Base-by-base conservation (phyloP, 768 basidiomycete species). In the Boletus vermiculosoides region DNA sequence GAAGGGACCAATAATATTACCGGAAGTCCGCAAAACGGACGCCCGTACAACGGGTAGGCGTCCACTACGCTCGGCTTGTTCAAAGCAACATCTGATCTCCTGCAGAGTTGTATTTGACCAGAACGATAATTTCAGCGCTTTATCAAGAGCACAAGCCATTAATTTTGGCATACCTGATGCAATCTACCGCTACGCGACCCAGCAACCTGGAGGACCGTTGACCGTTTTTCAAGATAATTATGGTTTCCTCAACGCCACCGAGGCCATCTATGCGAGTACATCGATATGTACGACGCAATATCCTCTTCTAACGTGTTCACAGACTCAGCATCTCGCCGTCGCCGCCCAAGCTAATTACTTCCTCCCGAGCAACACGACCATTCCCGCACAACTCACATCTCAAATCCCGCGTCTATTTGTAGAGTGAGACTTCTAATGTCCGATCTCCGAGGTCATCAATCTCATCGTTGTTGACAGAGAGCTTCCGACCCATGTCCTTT, bases 341-440 rank as follows among this genome's bases (percentile, higher is more conserved):
- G 71, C 78, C 9, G 85, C 87, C 0, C 80, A 80, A 61, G 74
- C 77, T 1, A 76, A 81, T n/a, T 90, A 85, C 63, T 89, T 88
- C 61, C 65, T 84, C 8, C 54, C 68, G 2, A 54, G 64, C 7
- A 77, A 81, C 53, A 50, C 58, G 5, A 73, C 76, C 0, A 58
- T 83, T 7, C 52, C 70, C 15, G 80, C 80, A 8, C 55, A 66
- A 31, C 60, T 83, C 41, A 77, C 73, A 4, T 75, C 76, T 6
- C 60, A 79, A 12, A 63, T 75, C 16, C 77, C 81, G 22, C 77
- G 85, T 25, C 70, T 90, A 47, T 78, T 76, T 60, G 72, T 90
- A 36, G 81, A 87, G 87, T 88, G 64, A 47, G 84, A 34, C 40
- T 18, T 51, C 16, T 42, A 15, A 4, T 36, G 10, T 45, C 44